A percentile compares a stretch with the other conserved stretches of the same genome.
Evolutionary conservation across 1,139 yeast species (phyloP).

Genomic region (Ogataea hybrid): DNA sequence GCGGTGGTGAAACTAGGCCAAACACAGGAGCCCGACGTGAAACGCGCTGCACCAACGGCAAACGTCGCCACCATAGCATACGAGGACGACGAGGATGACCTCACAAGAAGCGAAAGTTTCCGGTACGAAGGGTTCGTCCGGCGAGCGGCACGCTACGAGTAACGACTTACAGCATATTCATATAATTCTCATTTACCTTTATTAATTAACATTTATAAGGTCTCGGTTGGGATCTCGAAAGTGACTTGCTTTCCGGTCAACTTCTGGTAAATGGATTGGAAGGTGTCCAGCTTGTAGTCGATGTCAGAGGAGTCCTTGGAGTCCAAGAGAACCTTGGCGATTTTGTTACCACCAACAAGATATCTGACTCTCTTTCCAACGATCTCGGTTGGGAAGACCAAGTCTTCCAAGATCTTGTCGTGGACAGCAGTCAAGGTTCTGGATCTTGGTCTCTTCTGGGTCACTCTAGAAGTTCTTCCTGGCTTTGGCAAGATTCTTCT

Average conservation of each 20-base stretch:
- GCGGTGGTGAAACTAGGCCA: constrained; percentile 6
- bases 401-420: constrained; percentile 97
- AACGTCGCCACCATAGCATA: not conserved
- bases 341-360: constrained; percentile 98
- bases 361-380: constrained; percentile 99
- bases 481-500: constrained; percentile 99
- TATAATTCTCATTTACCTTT: constrained; percentile 9
- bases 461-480: constrained; percentile 85
- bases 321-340: constrained; percentile 97
- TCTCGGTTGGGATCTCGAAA: constrained; percentile 91
- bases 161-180: constrained; percentile 7
- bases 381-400: constrained; percentile 99
- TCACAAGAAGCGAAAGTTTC: constrained; percentile 7
- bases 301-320: constrained; percentile 97
- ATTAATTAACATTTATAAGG: constrained; percentile 42
- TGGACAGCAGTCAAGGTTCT: constrained; percentile 99
- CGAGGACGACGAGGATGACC: constrained; percentile 2
- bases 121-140: constrained; percentile 17
- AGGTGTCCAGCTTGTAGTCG: constrained; percentile 99
- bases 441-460: constrained; percentile 99
- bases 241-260: constrained; percentile 99
- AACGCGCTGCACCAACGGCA: not conserved
- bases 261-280: constrained; percentile 98
- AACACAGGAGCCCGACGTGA: not conserved
- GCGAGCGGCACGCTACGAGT: constrained; percentile 15